A percentile compares a stretch with the other conserved stretches of the same genome.
Evolutionary conservation across 2,329 filamentous ascomycete species (phyloP).

Genomic region (Aspergillus niger): DNA sequence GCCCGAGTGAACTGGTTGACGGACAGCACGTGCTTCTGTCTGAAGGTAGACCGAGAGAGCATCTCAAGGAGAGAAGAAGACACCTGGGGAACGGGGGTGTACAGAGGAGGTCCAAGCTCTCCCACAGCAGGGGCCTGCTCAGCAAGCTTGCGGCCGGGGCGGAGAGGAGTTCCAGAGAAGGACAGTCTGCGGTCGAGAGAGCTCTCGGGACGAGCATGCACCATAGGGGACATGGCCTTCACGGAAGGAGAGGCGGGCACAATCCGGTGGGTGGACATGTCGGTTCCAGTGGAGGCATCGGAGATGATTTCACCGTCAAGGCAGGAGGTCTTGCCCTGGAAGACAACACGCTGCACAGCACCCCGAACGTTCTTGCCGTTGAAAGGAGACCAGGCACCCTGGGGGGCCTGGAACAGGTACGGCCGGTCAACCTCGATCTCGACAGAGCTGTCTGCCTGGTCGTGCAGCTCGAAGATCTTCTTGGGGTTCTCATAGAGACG

Average conservation of each 20-base stretch:
- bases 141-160: slow-evolving; percentile 27
- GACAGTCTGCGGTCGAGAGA: slow-evolving; percentile 42
- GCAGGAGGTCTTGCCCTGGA: slow-evolving; percentile 73
- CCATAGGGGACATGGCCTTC: slow-evolving; percentile 51
- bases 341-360: slow-evolving; percentile 72
- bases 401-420: slow-evolving; percentile 58
- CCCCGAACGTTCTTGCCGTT: slow-evolving; percentile 68
- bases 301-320: slow-evolving; percentile 67
- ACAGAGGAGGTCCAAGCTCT: slow-evolving; percentile 45
- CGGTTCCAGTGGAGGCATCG: slow-evolving; percentile 63
- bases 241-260: slow-evolving; percentile 58
- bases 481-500: slow-evolving; percentile 77
- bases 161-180: slow-evolving; percentile 41
- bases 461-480: slow-evolving; percentile 79
- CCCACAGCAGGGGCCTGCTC: slow-evolving; percentile 30
- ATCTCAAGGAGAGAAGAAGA: slow-evolving; percentile 67
- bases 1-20: slow-evolving; percentile 86
- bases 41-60: slow-evolving; percentile 80
- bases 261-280: slow-evolving; percentile 71
- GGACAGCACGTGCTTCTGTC: slow-evolving; percentile 84
- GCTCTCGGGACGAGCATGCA: slow-evolving; percentile 40
- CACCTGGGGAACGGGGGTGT: slow-evolving; percentile 54
- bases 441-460: slow-evolving; percentile 71
- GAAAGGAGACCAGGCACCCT: slow-evolving; percentile 68
- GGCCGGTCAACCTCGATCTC: slow-evolving; percentile 76